These are phyloP conservation scores for Lepidium campestre DNA, from an alignment of 441 rosid genomes.

Conservation along the genomic window DNA sequence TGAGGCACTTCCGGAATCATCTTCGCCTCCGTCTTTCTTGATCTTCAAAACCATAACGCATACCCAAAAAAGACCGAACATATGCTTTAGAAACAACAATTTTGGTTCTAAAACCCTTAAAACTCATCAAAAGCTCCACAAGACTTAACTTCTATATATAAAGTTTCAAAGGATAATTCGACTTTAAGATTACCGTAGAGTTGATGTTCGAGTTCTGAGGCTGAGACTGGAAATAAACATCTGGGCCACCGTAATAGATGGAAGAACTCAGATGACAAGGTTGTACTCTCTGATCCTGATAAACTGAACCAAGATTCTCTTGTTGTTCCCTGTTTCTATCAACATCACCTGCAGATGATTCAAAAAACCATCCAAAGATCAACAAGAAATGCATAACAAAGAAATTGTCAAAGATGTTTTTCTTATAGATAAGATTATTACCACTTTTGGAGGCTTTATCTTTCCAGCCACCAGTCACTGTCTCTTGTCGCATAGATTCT, in stretches of 20 bases:
- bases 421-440: conserved; percentile 4
- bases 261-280: conserved; percentile 91
- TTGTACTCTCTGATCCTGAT: conserved; percentile 63
- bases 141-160: neutral
- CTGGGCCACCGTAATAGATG: conserved; percentile 90
- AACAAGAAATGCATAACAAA: conserved; percentile 22
- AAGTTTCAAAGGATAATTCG: neutral
- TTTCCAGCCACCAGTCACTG: conserved; percentile 35
- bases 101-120: neutral
- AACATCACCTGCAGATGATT: neutral
- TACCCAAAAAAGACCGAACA: neutral
- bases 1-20: conserved; percentile 69
- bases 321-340: conserved; percentile 15
- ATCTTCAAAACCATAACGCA: conserved; percentile 6
- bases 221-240: conserved; percentile 51
- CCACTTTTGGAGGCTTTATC: conserved; percentile 30
- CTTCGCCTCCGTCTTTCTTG: conserved; percentile 64
- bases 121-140: neutral
- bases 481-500: conserved; percentile 44
- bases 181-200: conserved; percentile 33
- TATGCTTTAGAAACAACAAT: neutral
- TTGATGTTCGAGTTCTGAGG: conserved; percentile 44
- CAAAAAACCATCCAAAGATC: neutral
- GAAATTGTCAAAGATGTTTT: conserved; percentile 7
- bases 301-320: conserved; percentile 31